Percentiles rank a stretch among this genome's conserved stretches.
Evolutionary conservation across 176 grass and related monocot genomes (phyloP).

Genomic region (barley (Hordeum vulgare)): DNA sequence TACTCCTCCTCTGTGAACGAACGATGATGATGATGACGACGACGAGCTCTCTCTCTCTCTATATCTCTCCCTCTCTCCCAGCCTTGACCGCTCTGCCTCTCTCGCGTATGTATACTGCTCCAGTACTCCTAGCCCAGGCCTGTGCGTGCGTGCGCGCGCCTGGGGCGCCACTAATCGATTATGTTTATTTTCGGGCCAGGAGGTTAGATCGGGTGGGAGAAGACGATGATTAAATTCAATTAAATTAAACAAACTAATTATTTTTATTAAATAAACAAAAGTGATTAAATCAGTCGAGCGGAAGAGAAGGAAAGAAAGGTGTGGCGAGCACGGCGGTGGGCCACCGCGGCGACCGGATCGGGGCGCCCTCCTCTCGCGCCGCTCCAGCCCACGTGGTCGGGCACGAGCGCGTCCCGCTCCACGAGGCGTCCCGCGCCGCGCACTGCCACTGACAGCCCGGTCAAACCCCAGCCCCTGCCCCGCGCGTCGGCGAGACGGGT

Average conservation of each 20-base stretch:
- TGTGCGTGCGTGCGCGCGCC: not conserved
- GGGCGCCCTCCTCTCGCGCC: not conserved
- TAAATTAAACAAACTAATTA: no score
- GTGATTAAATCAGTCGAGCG: not conserved
- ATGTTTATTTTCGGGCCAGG: not conserved
- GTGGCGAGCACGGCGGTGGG: slow-evolving; percentile 7
- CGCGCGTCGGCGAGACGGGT: not conserved
- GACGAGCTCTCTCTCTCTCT: not conserved
- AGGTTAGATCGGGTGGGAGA: not conserved
- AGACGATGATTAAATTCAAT: no score
- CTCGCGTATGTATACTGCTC: not conserved
- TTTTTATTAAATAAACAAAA: not conserved
- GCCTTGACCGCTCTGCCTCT: not conserved
- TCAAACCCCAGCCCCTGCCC: rapidly evolving
- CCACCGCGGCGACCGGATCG: slow-evolving; percentile 20
- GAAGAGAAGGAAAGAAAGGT: slow-evolving; percentile 4
- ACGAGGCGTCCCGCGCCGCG: rapidly evolving
- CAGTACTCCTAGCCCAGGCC: no score
- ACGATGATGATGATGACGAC: not conserved
- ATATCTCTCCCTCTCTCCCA: not conserved
- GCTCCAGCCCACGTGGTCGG: slow-evolving; percentile 18
- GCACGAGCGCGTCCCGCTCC: not conserved
- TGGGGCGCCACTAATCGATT: not conserved
- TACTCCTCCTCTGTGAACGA: not conserved
- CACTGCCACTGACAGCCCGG: not conserved